These are phyloP conservation scores for Kazachstania bromeliacearum DNA, from an alignment of 805 yeast species.

Conservation along the genomic window DNA sequence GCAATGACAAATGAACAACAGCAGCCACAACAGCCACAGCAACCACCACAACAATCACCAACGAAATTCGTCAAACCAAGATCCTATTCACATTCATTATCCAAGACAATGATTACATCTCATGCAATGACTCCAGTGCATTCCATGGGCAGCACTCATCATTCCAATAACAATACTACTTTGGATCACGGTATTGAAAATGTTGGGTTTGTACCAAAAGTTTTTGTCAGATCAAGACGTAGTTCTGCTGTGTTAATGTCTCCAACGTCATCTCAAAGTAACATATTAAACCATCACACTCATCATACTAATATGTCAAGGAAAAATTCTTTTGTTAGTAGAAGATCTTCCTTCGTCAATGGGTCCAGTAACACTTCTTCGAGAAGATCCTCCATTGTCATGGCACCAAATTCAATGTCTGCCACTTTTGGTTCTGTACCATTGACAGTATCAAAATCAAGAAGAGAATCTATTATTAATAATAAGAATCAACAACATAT, in stretches of 20 bases:
- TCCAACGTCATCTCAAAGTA: slow-evolving; percentile 6
- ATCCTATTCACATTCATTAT: slow-evolving; percentile 22
- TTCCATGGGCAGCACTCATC: too few relatives aligned
- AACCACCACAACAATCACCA: background rate
- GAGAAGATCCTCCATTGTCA: slow-evolving; percentile 23
- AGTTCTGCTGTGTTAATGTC: slow-evolving; percentile 15
- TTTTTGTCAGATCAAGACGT: slow-evolving; percentile 28
- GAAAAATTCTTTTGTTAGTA: slow-evolving; percentile 26
- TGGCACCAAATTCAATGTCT: slow-evolving; percentile 19
- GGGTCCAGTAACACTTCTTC: slow-evolving; percentile 18
- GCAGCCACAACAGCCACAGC: background rate
- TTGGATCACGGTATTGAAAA: slow-evolving; percentile 21
- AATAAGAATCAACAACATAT: slow-evolving; percentile 5
- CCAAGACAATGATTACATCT: slow-evolving; percentile 8
- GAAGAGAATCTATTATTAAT: slow-evolving; percentile 22
- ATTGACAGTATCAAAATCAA: slow-evolving; percentile 4
- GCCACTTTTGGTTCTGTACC: slow-evolving; percentile 5
- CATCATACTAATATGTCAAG: slow-evolving; percentile 22
- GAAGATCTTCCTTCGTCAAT: slow-evolving; percentile 25
- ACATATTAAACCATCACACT: slow-evolving; percentile 19
- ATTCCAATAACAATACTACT: background rate
- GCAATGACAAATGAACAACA: background rate
- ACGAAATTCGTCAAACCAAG: slow-evolving; percentile 20
- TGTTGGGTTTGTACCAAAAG: slow-evolving; percentile 29
- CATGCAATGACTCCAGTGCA: slow-evolving; percentile 2